Conservation (phyloP, 208 protist genomes). For the Leishmania braziliensis region DNA sequence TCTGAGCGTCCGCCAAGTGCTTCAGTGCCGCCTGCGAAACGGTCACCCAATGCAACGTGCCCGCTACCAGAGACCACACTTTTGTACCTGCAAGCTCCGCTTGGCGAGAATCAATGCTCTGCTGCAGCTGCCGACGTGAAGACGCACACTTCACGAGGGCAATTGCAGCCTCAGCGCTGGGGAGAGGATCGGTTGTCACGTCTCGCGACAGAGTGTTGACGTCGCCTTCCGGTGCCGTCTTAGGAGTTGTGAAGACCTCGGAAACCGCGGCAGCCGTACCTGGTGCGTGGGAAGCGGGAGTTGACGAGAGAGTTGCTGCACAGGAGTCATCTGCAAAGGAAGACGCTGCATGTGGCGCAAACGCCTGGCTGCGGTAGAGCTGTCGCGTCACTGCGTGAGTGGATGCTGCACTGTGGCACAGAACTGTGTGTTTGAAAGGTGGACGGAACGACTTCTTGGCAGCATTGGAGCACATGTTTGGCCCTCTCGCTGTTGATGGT, state of each 20-base stretch:
- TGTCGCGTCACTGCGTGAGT: background rate
- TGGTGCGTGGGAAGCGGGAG: background rate
- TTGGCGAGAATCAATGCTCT: background rate
- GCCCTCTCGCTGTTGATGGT: background rate
- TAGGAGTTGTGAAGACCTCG: background rate
- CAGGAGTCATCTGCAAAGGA: background rate
- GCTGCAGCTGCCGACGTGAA: background rate
- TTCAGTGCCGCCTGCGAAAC: constrained; percentile 26
- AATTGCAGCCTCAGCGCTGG: background rate
- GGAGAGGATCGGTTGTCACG: background rate
- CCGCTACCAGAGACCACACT: constrained; percentile 11
- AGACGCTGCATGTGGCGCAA: background rate
- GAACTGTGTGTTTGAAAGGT: constrained; percentile 17
- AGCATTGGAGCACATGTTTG: background rate
- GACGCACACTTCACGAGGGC: background rate
- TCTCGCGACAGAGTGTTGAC: background rate
- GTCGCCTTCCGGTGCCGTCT: background rate
- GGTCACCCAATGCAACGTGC: constrained; percentile 31
- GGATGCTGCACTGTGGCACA: background rate
- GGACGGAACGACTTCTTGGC: constrained; percentile 15
- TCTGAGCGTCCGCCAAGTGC: constrained; percentile 11
- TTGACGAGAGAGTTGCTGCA: background rate
- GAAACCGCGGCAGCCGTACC: background rate
- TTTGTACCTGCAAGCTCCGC: background rate
- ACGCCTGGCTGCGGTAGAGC: background rate